Percentiles rank a stretch among this genome's conserved stretches.
Conservation (phyloP, 2,329 filamentous ascomycete species). For the Colletotrichum euphorbiae region DNA sequence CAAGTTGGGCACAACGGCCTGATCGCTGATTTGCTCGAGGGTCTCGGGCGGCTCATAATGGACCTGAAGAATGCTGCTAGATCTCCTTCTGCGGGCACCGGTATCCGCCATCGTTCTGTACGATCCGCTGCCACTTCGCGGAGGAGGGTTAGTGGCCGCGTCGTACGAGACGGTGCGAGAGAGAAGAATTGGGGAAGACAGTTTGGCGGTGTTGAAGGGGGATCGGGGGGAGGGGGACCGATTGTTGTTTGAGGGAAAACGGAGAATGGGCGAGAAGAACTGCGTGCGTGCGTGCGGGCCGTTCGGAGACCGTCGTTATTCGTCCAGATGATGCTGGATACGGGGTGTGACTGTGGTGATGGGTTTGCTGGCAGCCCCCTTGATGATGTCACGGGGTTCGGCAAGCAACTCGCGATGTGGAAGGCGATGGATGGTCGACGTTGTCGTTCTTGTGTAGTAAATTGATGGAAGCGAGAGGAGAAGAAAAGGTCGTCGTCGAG, state of each 20-base stretch:
- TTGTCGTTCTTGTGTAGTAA: conserved; percentile 10
- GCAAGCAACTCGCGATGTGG: conserved; percentile 23
- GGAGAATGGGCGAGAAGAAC: conserved; percentile 2
- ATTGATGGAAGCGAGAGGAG: conserved; percentile 33
- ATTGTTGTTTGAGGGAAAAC: conserved; percentile 42
- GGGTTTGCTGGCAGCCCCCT: conserved; percentile 22
- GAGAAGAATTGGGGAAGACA: conserved; percentile 90
- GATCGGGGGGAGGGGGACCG: conserved; percentile 36
- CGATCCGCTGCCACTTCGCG: conserved; percentile 70
- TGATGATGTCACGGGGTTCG: conserved; percentile 39
- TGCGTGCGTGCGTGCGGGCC: conserved; percentile 2
- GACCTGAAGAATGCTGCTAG: conserved; percentile 91
- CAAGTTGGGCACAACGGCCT: conserved; percentile 91
- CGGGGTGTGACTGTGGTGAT: conserved; percentile 11
- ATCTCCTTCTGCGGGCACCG: conserved; percentile 85
- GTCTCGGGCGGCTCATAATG: conserved; percentile 98
- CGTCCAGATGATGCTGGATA: conserved; percentile 28
- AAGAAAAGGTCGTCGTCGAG: conserved; percentile 30
- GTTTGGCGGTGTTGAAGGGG: conserved; percentile 84
- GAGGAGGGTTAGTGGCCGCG: conserved; percentile 78
- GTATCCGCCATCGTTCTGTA: conserved; percentile 73
- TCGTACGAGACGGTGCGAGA: conserved; percentile 93
- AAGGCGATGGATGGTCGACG: conserved; percentile 16
- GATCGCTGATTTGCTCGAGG: conserved; percentile 96
- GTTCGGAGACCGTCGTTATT: conserved; percentile 31